Base-by-base conservation (phyloP, 768 basidiomycete genomes). In the Tubosaeta brunneosetosa region DNA sequence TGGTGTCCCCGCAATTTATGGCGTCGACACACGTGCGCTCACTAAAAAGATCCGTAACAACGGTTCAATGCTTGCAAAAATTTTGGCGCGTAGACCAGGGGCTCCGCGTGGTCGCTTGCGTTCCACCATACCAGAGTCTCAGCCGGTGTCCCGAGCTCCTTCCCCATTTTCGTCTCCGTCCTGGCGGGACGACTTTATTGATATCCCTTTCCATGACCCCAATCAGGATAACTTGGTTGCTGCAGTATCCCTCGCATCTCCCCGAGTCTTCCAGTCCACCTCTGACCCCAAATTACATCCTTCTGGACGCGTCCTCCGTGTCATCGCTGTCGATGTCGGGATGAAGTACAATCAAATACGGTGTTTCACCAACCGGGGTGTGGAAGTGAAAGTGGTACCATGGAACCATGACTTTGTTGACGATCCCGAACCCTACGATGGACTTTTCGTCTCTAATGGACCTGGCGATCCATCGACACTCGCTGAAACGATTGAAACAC, bases 331-430 rank as follows among this genome's bases (percentile, higher is more conserved):
- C 53, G 97, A 99, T 67, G 95, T 98, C 47, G 97, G 97, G n/a
- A 98, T 98, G 91, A 99, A 99, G 73, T 97, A 90, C 76, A 98
- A 98, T 71, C 97, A 99, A 71, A 94, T 98, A 61, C 82, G 97
- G 32, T 99, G 97, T 76, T 97, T 99, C 74, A 83, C 82, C 40
- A 77, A 83, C 34, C 87, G 97, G 32, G 97, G 97, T 45, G 83
- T 97, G 33, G 92, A 98, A 69, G 77, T 98, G 66, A 97, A 98
- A 73, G 92, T 97, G 48, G 90, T 98, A 8, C 94, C 97, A 26
- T 99, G 95, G 95, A 79, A 98, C 67, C 91, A 94, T 68, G 88
- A 98, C 72, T 92, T 94, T 68, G 73, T 88, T 26, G 69, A 77
- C 2, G 92, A 97, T 53, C 46, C 69, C 0, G 88, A 91, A 61